Evolutionary conservation across 2,329 filamentous ascomycete species (phyloP).

Genomic region (Monilinia aucupariae): DNA sequence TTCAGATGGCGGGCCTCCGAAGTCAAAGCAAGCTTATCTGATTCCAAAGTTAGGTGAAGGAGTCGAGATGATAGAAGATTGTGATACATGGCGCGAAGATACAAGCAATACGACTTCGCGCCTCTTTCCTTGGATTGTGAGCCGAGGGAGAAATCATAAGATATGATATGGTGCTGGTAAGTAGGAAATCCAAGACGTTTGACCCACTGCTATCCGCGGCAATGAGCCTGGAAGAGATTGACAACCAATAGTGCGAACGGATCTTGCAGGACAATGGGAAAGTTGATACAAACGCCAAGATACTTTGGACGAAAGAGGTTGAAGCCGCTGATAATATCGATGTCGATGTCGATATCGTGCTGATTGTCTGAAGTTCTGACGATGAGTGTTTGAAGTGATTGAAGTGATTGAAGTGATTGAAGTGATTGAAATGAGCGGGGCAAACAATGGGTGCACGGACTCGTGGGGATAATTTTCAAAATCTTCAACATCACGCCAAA

Average conservation of each 20-base stretch:
- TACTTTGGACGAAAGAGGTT: background rate
- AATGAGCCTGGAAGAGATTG: conserved; percentile 5
- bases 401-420: no score
- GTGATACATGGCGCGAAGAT: conserved; percentile 2
- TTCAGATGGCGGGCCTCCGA: conserved; percentile 6
- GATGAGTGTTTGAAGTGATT: conserved; percentile 4
- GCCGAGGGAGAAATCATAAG: background rate
- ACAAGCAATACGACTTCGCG: background rate
- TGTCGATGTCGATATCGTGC: background rate
- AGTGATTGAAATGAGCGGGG: no score
- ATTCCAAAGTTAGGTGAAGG: background rate
- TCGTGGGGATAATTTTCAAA: no score
- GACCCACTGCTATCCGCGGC: background rate
- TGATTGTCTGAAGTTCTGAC: conserved; percentile 11
- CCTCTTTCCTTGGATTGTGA: background rate
- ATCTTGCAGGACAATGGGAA: background rate
- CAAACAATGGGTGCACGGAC: no score
- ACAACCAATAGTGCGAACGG: background rate
- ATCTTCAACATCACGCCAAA: no score
- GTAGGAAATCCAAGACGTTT: background rate
- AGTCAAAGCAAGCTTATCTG: background rate
- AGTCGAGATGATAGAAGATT: background rate
- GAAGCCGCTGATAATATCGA: background rate
- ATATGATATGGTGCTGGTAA: background rate
- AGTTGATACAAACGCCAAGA: conserved; percentile 1